Evolutionary conservation across 352 stramenopile genomes (phyloP), one percentile per base, ranked within the genome.

Genomic region (Phytophthora syringae): DNA sequence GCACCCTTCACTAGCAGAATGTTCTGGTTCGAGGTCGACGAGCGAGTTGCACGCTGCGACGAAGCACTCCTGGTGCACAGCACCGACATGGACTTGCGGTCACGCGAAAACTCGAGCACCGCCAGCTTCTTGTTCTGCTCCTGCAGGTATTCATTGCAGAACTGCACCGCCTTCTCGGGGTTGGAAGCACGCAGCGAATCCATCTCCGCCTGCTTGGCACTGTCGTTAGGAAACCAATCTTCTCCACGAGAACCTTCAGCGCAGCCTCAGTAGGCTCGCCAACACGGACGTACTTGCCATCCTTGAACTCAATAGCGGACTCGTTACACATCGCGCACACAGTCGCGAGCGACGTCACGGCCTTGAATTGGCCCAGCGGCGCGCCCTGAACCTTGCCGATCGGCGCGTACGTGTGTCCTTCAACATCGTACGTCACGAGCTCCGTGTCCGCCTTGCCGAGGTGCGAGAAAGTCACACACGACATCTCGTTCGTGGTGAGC

Each of bases 401-500:
- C 6, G 92, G 93, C 12, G 89, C 89, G 73, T 99, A 99, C 30
- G 94, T 98, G 72, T 98, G 79, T 47, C 97, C 97, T 62, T 97
- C 89, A 3, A 99, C 91, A 22, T 84, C 72, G 67, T 98, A 97
- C 71, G 96, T 95, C 55, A 93, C 66, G 7, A 97, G 68, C 21
- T 94, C 85, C 20, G 79, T 90, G 40, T 95, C 88, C 0, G 68
- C 69, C 55, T 62, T 77, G 32, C 85, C 85, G 1, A 77, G 54
- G 65, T 94, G 84, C 57, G 81, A 84, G 56, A 96, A 94, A 43
- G 80, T 93, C 15, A 93, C 67, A 40, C 82, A 92, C 22, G 86
- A 93, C 98, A 99, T 99, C 80, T 99, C 90, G 80, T 99, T 99
- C 18, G 93, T 99, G 2, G 97, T 99, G 5, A 99, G 80, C 39